These are phyloP conservation scores for Lentinula lateritia DNA, from an alignment of 768 basidiomycete species.

Conservation along the genomic window DNA sequence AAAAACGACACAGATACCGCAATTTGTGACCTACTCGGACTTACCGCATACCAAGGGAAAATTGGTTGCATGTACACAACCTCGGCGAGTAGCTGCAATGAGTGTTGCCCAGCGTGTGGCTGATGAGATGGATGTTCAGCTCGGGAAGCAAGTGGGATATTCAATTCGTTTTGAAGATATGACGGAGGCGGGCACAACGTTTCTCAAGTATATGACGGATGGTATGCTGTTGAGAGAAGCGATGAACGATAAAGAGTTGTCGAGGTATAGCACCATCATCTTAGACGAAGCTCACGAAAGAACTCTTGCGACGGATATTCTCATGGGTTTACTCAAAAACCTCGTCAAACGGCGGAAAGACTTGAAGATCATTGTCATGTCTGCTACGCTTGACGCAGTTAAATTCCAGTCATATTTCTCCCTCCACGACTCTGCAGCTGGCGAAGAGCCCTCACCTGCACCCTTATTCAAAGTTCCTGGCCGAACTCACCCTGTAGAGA, in stretches of 20 bases:
- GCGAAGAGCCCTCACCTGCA: constrained; percentile 31
- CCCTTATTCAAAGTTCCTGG: constrained; percentile 91
- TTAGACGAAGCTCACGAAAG: constrained; percentile 99
- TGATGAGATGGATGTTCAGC: constrained; percentile 96
- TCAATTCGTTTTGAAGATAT: constrained; percentile 98
- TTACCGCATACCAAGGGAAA: constrained; percentile 87
- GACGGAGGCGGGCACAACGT: constrained; percentile 85
- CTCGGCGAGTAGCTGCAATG: constrained; percentile 95
- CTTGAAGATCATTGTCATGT: constrained; percentile 98
- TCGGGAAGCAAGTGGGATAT: constrained; percentile 95
- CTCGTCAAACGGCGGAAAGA: constrained; percentile 78
- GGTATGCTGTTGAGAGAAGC: constrained; percentile 98
- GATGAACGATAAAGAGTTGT: constrained; percentile 90
- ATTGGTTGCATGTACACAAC: constrained; percentile 95
- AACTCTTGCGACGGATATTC: constrained; percentile 94
- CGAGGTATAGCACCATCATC: constrained; percentile 94
- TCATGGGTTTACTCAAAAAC: constrained; percentile 92
- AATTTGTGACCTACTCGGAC: constrained; percentile 93
- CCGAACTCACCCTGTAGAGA: constrained; percentile 92
- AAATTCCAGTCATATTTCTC: constrained; percentile 97
- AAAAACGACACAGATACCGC: constrained; percentile 58
- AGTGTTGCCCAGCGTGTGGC: constrained; percentile 97
- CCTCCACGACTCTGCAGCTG: constrained; percentile 25
- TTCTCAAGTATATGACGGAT: constrained; percentile 99
- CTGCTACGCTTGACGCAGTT: constrained; percentile 91